Base-by-base conservation (phyloP, 2,329 filamentous ascomycete genomes). In the Massarina eburnea region DNA sequence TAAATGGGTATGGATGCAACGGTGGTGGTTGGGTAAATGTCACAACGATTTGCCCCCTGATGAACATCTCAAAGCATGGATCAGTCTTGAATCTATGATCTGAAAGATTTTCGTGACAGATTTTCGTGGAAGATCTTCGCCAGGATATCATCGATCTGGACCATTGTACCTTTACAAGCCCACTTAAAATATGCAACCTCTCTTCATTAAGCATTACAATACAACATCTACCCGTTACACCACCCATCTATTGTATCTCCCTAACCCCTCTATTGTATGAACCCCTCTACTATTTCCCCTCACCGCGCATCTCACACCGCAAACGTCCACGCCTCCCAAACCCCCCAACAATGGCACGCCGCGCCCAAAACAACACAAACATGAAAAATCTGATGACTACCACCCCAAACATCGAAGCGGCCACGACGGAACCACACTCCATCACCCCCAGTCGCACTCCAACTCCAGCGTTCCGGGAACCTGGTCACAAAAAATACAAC, bases 311-410 rank as follows among this genome's bases (percentile, higher is more conserved):
- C 3, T 19, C 35, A 37, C 7, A 54, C 50, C 14, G 45, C 43
- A 39, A 10, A 37, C 30, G 24, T 49, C 57, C 57, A 59, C 21
- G 55, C 51, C 36, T 44, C 32, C 57, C 57, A 59, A 10, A 59
- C 57, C 17, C 57, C 57, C 52, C 53, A 59, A 40, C 54, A 59
- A 51, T 59, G 57, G 24, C 50, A 53, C 29, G 35, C 48, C 19
- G 57, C 52, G 6, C 57, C 57, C 19, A 49, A 14, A 2, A 58
- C 52, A 34, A 59, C 57, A 41, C 54, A 59, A 18, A 41, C 24
- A 46, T 59, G 57, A 37, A 59, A 59, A 8, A 58, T 19, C 39
- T 54, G 49, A 51, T 59, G 57, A 45, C 54, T 58, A 33, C 52
- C 50, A 5, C 57, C 52, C 45, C 29, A 50, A 8, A 59, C 34